Conservation (phyloP, 73 alveolate genomes). For the Paramecium sonneborni region DNA sequence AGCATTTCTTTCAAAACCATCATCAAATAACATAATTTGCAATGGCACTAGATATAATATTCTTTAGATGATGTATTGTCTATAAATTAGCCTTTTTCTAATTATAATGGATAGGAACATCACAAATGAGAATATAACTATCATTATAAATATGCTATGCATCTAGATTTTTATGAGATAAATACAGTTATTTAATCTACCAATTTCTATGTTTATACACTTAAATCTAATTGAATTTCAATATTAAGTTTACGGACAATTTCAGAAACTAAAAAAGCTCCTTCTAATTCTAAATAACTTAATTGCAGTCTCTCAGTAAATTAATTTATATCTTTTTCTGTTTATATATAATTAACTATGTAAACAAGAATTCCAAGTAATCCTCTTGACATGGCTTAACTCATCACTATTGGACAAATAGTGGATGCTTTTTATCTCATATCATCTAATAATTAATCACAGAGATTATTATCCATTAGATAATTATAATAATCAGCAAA, state of each 20-base stretch:
- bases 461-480: neutral
- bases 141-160: neutral
- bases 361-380: neutral
- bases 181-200: conserved; percentile 29
- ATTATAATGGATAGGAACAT: neutral
- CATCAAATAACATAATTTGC: neutral
- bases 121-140: neutral
- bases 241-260: neutral
- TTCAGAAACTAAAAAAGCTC: neutral
- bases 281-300: conserved; percentile 26
- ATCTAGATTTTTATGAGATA: neutral
- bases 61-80: neutral
- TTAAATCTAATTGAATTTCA: neutral
- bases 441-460: neutral
- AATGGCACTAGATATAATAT: neutral
- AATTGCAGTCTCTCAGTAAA: neutral
- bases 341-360: neutral
- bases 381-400: neutral
- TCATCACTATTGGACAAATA: neutral
- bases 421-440: neutral
- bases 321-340: conserved; percentile 12
- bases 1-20: conserved; percentile 32
- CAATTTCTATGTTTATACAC: neutral
- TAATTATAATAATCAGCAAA: neutral
- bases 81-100: neutral